Conservation (phyloP, 2,329 filamentous ascomycete species). For the Allantophomopsis cytisporea region DNA sequence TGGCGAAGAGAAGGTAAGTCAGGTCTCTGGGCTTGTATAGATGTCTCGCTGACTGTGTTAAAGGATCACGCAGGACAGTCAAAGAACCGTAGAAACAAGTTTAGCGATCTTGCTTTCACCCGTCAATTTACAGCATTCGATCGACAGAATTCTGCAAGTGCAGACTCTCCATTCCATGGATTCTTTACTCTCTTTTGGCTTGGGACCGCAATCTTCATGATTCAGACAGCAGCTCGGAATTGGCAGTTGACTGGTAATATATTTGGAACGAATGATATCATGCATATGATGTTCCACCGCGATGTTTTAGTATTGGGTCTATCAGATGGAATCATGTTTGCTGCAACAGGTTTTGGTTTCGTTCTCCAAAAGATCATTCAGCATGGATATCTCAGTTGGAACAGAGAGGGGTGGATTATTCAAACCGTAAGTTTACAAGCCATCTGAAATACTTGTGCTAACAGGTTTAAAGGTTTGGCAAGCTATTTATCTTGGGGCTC, state of each 20-base stretch:
- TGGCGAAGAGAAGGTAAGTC: conserved; percentile 11
- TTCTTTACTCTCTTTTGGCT: conserved; percentile 76
- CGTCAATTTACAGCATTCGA: conserved; percentile 64
- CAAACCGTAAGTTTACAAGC: conserved; percentile 39
- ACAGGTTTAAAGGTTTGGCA: conserved; percentile 45
- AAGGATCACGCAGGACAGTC: no score
- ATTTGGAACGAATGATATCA: conserved; percentile 58
- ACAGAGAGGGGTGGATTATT: conserved; percentile 55
- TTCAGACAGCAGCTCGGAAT: conserved; percentile 55
- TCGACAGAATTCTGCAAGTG: conserved; percentile 49
- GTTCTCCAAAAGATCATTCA: conserved; percentile 47
- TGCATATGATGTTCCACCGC: conserved; percentile 50
- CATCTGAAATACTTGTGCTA: no score
- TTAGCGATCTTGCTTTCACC: conserved; percentile 53
- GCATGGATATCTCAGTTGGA: conserved; percentile 52
- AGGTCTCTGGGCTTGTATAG: not conserved
- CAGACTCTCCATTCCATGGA: conserved; percentile 60
- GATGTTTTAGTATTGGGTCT: conserved; percentile 40
- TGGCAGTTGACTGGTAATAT: conserved; percentile 55
- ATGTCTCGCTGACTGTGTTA: no score
- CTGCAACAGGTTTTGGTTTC: conserved; percentile 49
- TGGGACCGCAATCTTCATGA: conserved; percentile 48
- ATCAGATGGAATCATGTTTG: conserved; percentile 59
- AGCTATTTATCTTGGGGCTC: conserved; percentile 42
- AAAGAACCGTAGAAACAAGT: conserved; percentile 16